phyloP scores from a whole-genome alignment of 371 early-diverging fungal genomes.

The Mortierella sp. region DNA sequence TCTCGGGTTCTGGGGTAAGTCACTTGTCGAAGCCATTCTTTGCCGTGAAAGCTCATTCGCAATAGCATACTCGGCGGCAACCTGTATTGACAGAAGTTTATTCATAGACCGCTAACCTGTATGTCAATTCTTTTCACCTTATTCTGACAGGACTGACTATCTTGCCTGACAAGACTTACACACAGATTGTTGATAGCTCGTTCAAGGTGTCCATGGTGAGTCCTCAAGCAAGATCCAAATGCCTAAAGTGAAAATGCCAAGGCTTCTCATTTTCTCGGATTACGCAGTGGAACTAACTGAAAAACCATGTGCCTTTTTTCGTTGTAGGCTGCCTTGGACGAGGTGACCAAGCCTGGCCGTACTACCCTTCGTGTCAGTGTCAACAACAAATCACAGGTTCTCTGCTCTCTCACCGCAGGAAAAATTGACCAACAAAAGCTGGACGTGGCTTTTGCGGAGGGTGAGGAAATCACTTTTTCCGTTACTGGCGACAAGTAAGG shows the following conservation, averaged over 20 bases:
- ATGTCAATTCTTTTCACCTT: slow-evolving; percentile 10
- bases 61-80: background rate
- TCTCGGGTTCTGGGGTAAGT: slow-evolving; percentile 44
- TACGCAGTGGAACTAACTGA: background rate
- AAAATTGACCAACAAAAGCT: slow-evolving; percentile 69
- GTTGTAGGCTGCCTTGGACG: slow-evolving; percentile 78
- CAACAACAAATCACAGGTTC: slow-evolving; percentile 77
- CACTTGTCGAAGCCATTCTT: background rate
- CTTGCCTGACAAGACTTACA: slow-evolving; percentile 76
- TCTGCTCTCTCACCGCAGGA: slow-evolving; percentile 84
- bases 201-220: slow-evolving; percentile 83
- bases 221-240: background rate
- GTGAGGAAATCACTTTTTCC: slow-evolving; percentile 82
- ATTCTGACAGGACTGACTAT: slow-evolving; percentile 58
- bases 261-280: too few species aligned
- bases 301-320: background rate
- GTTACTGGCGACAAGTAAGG: slow-evolving; percentile 66
- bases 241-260: too few species aligned
- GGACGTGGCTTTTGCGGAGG: slow-evolving; percentile 81
- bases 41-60: slow-evolving; percentile 26
- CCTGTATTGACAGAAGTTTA: too few species aligned
- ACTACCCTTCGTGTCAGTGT: slow-evolving; percentile 75
- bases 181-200: slow-evolving; percentile 78
- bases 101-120: background rate
- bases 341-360: slow-evolving; percentile 66